Base-by-base conservation (phyloP, 306 rosid genomes). In the Cucurbita ficifolia region DNA sequence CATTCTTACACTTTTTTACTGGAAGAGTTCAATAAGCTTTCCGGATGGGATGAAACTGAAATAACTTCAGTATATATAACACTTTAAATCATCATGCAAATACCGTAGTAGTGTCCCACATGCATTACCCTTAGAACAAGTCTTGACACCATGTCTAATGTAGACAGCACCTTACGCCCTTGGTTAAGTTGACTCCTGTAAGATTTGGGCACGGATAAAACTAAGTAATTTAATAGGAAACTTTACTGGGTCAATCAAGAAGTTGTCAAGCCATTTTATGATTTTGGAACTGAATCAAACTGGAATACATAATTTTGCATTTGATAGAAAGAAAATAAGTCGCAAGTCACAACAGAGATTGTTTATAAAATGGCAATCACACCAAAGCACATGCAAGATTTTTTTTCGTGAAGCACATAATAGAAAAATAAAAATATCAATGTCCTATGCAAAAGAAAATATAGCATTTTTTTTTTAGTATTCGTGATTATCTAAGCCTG, bases 181-280 rank as follows among this genome's bases (percentile, higher is more conserved):
- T 94, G 95, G 72, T 85, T 84, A 81, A 94, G 92, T 80, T 94
- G 92, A 78, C 87, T 84, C 90, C 98, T 94, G 76, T 72, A 46
- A 76, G 64, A 78, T 84, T 77, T 73, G 62, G 73, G 74, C 56
- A 84, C 18, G 40, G 55, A 81, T 62, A 69, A 38, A 65, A 49
- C 64, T 84, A 79, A 79, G 67, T 55, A 80, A 33, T 33, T 10
- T 51, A 58, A 12, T 40, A 51, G 36, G 70, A 29, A 71, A 24
- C 14, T 68, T 45, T 13, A 63, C 40, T 67, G 40, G 72, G 39
- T 13, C 17, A 14, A 67, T 67, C 38, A 67, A 65, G 16, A 43
- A 45, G 18, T 43, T 17, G 13, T 40, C 22, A 43, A 63, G 8
- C 71, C 51, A 21, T 40, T 42, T 19, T 6, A 67, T 43, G 72